Percentiles rank a stretch among this genome's conserved stretches.
phyloP scores from a whole-genome alignment of 176 grass and related monocot species.

The Chloris gayana region DNA sequence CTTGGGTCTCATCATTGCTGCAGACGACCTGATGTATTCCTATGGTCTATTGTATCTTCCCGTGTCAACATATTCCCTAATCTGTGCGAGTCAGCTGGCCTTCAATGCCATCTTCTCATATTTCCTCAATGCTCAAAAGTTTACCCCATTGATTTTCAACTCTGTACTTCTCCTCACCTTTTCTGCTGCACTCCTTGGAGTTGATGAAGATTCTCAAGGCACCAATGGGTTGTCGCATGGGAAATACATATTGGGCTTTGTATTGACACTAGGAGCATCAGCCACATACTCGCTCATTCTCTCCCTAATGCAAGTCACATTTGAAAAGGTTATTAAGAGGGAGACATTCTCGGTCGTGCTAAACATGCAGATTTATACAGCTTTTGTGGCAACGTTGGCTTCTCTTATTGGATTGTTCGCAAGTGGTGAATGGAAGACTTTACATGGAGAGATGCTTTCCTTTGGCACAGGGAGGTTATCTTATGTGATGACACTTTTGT shows the following conservation, averaged over 20 bases:
- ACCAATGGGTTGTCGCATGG: conserved; percentile 34
- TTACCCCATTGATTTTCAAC: conserved; percentile 71
- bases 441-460: conserved; percentile 68
- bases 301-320: conserved; percentile 87
- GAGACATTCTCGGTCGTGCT: conserved; percentile 69
- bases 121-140: conserved; percentile 85
- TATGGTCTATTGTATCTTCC: conserved; percentile 86
- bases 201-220: conserved; percentile 52
- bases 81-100: conserved; percentile 93
- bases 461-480: conserved; percentile 72
- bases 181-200: conserved; percentile 74
- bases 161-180: conserved; percentile 81
- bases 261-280: conserved; percentile 78
- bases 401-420: conserved; percentile 71
- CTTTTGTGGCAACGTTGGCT: conserved; percentile 61
- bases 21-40: conserved; percentile 91
- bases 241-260: conserved; percentile 62
- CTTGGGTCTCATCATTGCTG: conserved; percentile 81
- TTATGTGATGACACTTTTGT: conserved; percentile 76
- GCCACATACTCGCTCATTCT: conserved; percentile 88
- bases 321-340: conserved; percentile 83
- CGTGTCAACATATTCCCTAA: conserved; percentile 87
- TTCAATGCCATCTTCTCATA: conserved; percentile 90
- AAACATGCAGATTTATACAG: conserved; percentile 78
- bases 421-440: conserved; percentile 81